These are phyloP conservation scores for Hippophae gyantsensis DNA, from an alignment of 306 rosid species.

Conservation along the genomic window DNA sequence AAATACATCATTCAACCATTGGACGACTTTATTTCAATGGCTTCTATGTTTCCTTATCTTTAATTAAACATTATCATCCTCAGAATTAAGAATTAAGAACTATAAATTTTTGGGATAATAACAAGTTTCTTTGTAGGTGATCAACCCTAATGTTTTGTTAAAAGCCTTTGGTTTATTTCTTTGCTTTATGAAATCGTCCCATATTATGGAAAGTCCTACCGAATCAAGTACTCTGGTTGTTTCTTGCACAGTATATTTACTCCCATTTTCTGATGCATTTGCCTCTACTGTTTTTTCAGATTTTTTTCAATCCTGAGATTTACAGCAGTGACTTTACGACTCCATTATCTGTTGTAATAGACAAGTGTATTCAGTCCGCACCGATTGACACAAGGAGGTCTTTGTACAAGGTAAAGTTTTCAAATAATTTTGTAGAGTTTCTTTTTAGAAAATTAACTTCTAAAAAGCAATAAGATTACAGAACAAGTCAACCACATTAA, in stretches of 20 bases:
- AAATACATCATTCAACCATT: too few relatives aligned
- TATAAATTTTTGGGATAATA: too few relatives aligned
- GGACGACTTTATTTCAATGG: too few relatives aligned
- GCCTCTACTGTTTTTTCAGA: conserved; percentile 28
- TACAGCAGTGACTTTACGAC: conserved; percentile 70
- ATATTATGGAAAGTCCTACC: too few relatives aligned
- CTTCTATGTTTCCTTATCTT: too few relatives aligned
- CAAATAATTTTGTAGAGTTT: conserved; percentile 11
- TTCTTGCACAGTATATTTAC: conserved; percentile 2
- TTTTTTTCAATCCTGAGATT: conserved; percentile 97
- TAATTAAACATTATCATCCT: too few relatives aligned
- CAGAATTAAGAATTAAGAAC: too few relatives aligned
- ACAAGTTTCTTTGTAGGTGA: too few relatives aligned
- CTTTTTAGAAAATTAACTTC: neutral
- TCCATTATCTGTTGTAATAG: conserved; percentile 84
- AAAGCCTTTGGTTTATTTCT: too few relatives aligned
- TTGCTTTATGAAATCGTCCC: too few relatives aligned
- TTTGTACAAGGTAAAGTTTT: conserved; percentile 66
- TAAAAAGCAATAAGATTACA: conserved; percentile 1
- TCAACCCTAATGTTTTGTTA: too few relatives aligned
- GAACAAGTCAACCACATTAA: too few relatives aligned
- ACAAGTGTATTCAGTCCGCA: conserved; percentile 95
- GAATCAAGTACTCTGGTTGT: neutral
- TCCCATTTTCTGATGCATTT: conserved; percentile 12
- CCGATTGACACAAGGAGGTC: conserved; percentile 98